Percentiles rank a stretch among this genome's conserved stretches.
Conservation (phyloP, 306 rosid species). For the Trifolium dubium region DNA sequence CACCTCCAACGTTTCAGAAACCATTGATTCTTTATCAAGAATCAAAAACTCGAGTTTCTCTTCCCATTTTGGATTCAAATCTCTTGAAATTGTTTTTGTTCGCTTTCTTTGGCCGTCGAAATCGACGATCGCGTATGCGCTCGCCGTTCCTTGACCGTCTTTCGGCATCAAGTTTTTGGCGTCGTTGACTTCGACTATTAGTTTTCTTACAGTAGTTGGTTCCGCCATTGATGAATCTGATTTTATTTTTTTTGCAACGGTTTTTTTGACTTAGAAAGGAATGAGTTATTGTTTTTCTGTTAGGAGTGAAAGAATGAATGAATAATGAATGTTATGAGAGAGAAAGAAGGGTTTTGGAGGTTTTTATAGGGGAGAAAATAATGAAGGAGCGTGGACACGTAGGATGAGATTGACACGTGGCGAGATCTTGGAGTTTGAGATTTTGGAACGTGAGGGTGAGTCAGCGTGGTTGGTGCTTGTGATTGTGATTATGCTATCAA, state of each 20-base stretch:
- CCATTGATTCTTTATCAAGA: conserved; percentile 62
- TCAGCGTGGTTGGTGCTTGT: conserved; percentile 52
- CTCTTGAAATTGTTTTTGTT: conserved; percentile 74
- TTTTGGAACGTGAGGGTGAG: background rate
- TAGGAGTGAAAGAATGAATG: background rate
- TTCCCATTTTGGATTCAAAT: conserved; percentile 90
- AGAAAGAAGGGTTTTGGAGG: background rate
- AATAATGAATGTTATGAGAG: conserved; percentile 4
- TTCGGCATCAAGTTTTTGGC: conserved; percentile 94
- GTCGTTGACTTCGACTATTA: conserved; percentile 70
- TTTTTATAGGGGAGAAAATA: conserved; percentile 15
- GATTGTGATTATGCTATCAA: background rate
- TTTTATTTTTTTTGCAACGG: background rate
- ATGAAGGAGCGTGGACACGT: conserved; percentile 62
- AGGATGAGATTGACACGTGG: conserved; percentile 50
- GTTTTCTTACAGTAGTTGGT: conserved; percentile 54
- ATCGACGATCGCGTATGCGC: conserved; percentile 88
- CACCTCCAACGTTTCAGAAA: conserved; percentile 60
- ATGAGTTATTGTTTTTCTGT: background rate
- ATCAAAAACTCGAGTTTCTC: conserved; percentile 79
- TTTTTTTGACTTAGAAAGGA: background rate
- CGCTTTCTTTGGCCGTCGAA: conserved; percentile 85
- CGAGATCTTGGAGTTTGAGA: conserved; percentile 9
- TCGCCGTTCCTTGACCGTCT: conserved; percentile 96
- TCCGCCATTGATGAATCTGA: conserved; percentile 58